Evolutionary conservation across 257 asterid species (phyloP).

Genomic region (Solanum sejunctum): DNA sequence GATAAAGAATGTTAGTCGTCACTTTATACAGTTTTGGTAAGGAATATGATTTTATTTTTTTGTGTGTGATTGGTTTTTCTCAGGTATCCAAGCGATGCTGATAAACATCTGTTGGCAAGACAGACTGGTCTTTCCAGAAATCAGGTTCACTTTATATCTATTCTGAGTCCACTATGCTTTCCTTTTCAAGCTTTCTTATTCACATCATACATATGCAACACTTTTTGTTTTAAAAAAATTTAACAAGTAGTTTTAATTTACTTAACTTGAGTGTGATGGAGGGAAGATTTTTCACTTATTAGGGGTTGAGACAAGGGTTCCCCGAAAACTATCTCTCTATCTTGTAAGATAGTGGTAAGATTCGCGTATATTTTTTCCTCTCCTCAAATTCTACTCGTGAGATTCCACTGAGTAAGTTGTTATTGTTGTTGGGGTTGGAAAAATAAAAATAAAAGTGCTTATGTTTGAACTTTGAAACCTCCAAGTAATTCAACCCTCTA

Average conservation of each 20-base stretch:
- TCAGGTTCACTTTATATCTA: slow-evolving; percentile 37
- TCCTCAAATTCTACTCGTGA: no score
- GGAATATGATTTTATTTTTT: slow-evolving; percentile 39
- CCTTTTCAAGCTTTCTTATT: not conserved
- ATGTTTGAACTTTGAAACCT: no score
- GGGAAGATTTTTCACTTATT: no score
- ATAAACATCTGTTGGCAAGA: slow-evolving; percentile 95
- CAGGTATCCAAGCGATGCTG: slow-evolving; percentile 99
- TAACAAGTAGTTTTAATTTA: not conserved
- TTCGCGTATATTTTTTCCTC: no score
- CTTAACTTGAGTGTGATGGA: not conserved
- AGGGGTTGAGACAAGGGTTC: no score
- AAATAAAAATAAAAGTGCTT: no score
- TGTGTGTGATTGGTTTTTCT: slow-evolving; percentile 19
- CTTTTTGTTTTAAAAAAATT: not conserved
- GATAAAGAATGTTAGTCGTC: slow-evolving; percentile 23
- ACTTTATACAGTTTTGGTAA: slow-evolving; percentile 31
- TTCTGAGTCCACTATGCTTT: not conserved
- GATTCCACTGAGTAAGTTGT: no score
- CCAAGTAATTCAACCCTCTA: no score
- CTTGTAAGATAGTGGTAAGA: no score
- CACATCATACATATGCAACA: not conserved
- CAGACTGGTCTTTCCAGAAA: slow-evolving; percentile 98
- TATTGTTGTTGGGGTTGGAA: no score
- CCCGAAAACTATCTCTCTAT: no score